Evolutionary conservation across 129 eudicot genomes (phyloP), one percentile per base, ranked within the genome.

Genomic region (sunflower (Helianthus annuus)): DNA sequence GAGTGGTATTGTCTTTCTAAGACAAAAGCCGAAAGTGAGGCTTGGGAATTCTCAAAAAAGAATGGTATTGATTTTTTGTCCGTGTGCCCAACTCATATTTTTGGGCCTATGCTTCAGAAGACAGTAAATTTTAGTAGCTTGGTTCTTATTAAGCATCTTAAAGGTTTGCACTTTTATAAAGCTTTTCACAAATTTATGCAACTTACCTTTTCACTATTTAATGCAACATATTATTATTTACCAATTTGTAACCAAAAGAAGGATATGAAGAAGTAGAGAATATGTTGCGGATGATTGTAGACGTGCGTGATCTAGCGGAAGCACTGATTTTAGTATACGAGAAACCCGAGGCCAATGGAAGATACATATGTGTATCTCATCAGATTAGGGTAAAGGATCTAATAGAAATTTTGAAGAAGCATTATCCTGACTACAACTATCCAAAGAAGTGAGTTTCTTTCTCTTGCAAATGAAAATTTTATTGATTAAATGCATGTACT

Each of bases 251-350:
- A 60, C 45, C 66, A 32, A 32, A 86, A 89, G 96, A 85, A 73
- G 95, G 90, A 68, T 78, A 44, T 27, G 96, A 87, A 68, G 76
- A 84, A 64, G 9, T 77, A 57, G 88, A 87, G 45, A 76, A 89
- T 83, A 87, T 52, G 67, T 10, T 19, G 2, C 63, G 90, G 19
- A 8, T 34, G 70, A 68, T 89, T 15, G 90, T 93, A 4, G 96
- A 93, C 66, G 98, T 93, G 67, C 88, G 96, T 34, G 98, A 93
- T 83, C 84, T 93, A 64, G 96, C 89, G 24, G 81, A 83, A 75
- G 89, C 90, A 29, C 58, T 89, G 66, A 22, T 76, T 4, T 61
- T 93, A 64, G 85, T 76, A 15, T 89, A 77, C 51, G 90, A 93
- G 83, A 84, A 66, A 64, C 90, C 92, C 0, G 90, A 92, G 64